Percentiles rank a stretch among this genome's conserved stretches.
Conservation (phyloP, 2,329 filamentous ascomycete genomes). For the Fusarium neocosmosporiellum region DNA sequence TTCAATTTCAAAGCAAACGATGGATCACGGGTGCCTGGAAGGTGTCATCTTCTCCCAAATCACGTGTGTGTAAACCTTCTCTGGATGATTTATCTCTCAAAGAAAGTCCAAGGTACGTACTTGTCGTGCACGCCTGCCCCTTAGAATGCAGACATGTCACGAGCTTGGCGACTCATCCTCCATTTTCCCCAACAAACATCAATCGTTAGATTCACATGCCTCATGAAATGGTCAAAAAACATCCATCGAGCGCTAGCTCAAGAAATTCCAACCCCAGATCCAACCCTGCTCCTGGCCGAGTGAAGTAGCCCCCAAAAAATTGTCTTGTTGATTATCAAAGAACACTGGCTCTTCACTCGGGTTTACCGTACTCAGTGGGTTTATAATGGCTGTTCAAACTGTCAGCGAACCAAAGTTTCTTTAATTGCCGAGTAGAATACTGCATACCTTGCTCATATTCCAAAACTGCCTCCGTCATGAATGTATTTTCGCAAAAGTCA, state of each 20-base stretch:
- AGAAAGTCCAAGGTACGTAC: neutral
- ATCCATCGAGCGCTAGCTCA: neutral
- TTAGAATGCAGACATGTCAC: neutral
- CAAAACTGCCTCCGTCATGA: constrained; percentile 1
- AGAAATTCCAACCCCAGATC: constrained; percentile 22
- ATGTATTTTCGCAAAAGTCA: constrained; percentile 11
- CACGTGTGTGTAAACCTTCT: neutral
- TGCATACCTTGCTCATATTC: neutral
- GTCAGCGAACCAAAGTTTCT: neutral
- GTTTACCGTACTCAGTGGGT: neutral
- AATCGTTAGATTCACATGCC: neutral
- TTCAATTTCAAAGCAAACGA: neutral
- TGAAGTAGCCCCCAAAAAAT: neutral
- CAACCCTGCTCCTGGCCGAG: constrained; percentile 21
- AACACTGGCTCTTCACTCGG: neutral
- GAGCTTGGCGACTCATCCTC: neutral
- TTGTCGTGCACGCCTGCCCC: neutral
- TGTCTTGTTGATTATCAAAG: neutral
- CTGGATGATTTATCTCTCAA: neutral
- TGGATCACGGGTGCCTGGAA: neutral
- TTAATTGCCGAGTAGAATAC: neutral
- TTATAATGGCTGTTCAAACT: neutral
- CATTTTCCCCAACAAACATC: neutral
- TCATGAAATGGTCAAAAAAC: neutral
- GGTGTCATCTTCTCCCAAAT: neutral